Evolutionary conservation across 768 basidiomycete species (phyloP), one percentile per base, ranked within the genome.

Genomic region (Epithele typhae): DNA sequence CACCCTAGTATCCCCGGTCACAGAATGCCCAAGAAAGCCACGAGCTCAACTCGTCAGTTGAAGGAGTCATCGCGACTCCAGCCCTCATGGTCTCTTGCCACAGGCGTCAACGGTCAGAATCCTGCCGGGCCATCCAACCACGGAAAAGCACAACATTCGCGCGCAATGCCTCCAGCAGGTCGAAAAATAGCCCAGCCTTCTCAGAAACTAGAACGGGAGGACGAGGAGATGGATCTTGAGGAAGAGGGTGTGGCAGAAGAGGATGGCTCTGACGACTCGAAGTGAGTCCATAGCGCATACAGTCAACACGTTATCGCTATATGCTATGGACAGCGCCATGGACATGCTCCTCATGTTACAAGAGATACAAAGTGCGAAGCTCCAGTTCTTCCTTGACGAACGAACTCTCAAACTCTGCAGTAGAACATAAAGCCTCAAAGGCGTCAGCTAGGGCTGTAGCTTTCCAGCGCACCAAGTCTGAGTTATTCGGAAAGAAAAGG

Each of bases 301-400:
- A 24, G 21, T 22, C 4, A 4, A n/a, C n/a, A n/a, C n/a, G n/a
- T n/a, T n/a, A n/a, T n/a, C n/a, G n/a, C n/a, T n/a, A n/a, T n/a
- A n/a, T n/a, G n/a, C n/a, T n/a, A n/a, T 11, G 25, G 21, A 18
- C 18, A 44, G 59, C 41, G 54, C 61, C 55, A 25, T 52, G 8
- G 62, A 63, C 33, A 63, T 63, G 60, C 27, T 63, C 15, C 36
- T 27, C 3, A 52, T 63, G 40, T 36, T 63, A 24, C 46, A 61
- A 40, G 55, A 63, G 36, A 49, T 60, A 18, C 60, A 61, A 35
- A 61, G 62, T 63, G 22, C n/a, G n/a, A n/a, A n/a, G n/a, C n/a
- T n/a, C n/a, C n/a, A 22, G 59, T 46, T 2, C 22, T 19, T 14
- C n/a, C 19, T 40, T 32, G 1, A 25, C 17, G 2, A 10, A 3